These are phyloP conservation scores for Vaccinium darrowii DNA, from an alignment of 148 eudicot species.

Conservation along the genomic window DNA sequence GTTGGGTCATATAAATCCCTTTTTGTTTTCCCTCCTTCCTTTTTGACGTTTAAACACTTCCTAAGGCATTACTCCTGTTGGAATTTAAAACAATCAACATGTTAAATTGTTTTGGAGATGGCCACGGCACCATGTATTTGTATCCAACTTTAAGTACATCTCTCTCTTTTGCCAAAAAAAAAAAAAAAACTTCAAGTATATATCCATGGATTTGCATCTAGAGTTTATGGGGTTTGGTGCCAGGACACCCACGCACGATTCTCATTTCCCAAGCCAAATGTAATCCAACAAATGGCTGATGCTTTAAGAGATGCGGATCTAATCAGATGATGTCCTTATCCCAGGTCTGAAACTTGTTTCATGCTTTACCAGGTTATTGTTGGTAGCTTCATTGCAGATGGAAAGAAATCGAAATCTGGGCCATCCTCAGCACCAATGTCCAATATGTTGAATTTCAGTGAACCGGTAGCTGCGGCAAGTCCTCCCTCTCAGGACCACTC, in stretches of 20 bases:
- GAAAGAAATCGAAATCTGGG: conserved; percentile 69
- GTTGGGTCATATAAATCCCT: neutral
- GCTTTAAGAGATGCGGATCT: neutral
- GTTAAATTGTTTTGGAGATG: neutral
- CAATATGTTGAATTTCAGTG: conserved; percentile 40
- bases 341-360: neutral
- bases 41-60: neutral
- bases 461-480: conserved; percentile 41
- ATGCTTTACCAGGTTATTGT: conserved; percentile 60
- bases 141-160: neutral
- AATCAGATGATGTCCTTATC: neutral
- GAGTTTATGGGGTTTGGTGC: neutral
- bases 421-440: conserved; percentile 54
- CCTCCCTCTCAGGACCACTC: conserved; percentile 66
- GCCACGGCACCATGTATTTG: neutral
- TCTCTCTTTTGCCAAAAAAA: no score
- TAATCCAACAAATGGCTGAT: neutral
- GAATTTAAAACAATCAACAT: neutral
- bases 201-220: neutral
- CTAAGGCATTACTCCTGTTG: neutral
- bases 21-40: neutral
- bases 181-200: neutral
- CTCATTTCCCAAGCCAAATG: neutral
- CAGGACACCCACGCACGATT: neutral
- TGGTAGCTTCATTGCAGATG: conserved; percentile 86